Evolutionary conservation across 2,329 filamentous ascomycete species (phyloP).

Genomic region (Aspergillus sp.): DNA sequence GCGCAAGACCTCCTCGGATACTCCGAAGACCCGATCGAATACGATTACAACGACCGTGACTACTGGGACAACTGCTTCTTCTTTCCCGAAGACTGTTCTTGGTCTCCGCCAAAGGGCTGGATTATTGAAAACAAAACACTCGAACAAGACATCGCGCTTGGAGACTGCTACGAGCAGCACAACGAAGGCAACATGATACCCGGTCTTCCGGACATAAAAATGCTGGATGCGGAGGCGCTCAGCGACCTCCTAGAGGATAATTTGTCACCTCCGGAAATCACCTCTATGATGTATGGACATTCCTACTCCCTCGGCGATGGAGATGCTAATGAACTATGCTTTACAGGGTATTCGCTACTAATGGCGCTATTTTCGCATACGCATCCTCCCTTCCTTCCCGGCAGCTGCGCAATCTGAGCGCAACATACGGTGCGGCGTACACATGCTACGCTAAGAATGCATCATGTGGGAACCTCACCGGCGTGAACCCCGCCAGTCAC

Average conservation of each 20-base stretch:
- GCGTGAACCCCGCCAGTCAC: slow-evolving; percentile 45
- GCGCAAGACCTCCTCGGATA: slow-evolving; percentile 44
- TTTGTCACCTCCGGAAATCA: slow-evolving; percentile 47
- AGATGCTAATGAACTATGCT: slow-evolving; percentile 10
- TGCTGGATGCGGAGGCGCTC: slow-evolving; percentile 46
- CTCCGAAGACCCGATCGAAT: slow-evolving; percentile 45
- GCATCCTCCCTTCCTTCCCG: slow-evolving; percentile 43
- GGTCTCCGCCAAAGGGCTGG: slow-evolving; percentile 37
- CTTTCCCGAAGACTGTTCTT: slow-evolving; percentile 48
- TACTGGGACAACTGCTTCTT: slow-evolving; percentile 48
- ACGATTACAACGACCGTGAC: slow-evolving; percentile 46
- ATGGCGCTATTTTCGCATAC: slow-evolving; percentile 48
- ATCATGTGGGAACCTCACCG: slow-evolving; percentile 45
- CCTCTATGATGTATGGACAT: slow-evolving; percentile 43
- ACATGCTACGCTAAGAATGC: slow-evolving; percentile 45
- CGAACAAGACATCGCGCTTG: slow-evolving; percentile 19
- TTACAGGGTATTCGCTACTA: slow-evolving; percentile 45
- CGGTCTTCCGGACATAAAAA: slow-evolving; percentile 46
- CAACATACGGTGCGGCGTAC: slow-evolving; percentile 48
- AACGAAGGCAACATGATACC: slow-evolving; percentile 41
- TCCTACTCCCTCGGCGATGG: background rate
- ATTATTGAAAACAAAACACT: slow-evolving; percentile 28
- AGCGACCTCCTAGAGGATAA: slow-evolving; percentile 46
- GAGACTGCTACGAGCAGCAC: slow-evolving; percentile 18
- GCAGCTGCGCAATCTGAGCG: slow-evolving; percentile 45